phyloP scores from a whole-genome alignment of 495 filamentous ascomycete genomes.

The Penicillium cinerascens region DNA sequence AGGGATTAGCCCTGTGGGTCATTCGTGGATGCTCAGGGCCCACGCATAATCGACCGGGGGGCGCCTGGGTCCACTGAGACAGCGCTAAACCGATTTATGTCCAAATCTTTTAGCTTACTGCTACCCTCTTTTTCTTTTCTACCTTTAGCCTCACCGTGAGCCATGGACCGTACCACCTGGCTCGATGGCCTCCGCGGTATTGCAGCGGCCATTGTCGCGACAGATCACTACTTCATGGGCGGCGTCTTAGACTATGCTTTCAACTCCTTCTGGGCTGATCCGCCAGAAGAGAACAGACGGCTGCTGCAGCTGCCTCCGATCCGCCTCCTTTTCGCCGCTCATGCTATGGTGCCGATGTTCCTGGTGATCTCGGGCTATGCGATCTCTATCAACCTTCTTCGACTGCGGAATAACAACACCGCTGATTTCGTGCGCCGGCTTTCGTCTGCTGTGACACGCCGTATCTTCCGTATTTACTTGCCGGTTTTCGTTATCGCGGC shows the following conservation, averaged over 20 bases:
- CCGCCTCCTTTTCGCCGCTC: slow-evolving; percentile 18
- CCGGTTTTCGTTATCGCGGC: slow-evolving; percentile 13
- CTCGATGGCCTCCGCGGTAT: slow-evolving; percentile 29
- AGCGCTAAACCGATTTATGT: neutral
- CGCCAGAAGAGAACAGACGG: slow-evolving; percentile 17
- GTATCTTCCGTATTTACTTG: slow-evolving; percentile 24
- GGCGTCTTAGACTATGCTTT: slow-evolving; percentile 11
- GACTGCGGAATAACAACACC: slow-evolving; percentile 5
- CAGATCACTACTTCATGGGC: slow-evolving; percentile 19
- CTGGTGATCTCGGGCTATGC: slow-evolving; percentile 28
- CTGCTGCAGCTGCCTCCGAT: slow-evolving; percentile 24
- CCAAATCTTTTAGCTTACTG: neutral
- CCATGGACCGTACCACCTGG: slow-evolving; percentile 25
- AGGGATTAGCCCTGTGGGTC: no score
- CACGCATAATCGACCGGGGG: neutral
- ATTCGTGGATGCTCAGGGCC: neutral
- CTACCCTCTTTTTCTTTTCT: neutral
- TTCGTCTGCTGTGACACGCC: slow-evolving; percentile 21
- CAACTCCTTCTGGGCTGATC: slow-evolving; percentile 21
- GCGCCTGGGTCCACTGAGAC: neutral
- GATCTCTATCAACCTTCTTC: slow-evolving; percentile 20
- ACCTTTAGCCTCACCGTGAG: neutral
- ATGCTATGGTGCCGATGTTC: slow-evolving; percentile 25
- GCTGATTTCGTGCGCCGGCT: slow-evolving; percentile 12
- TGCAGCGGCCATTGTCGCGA: slow-evolving; percentile 17